These are phyloP conservation scores for Volvox reticuliferus DNA, from an alignment of 139 green algal genomes.

Conservation along the genomic window DNA sequence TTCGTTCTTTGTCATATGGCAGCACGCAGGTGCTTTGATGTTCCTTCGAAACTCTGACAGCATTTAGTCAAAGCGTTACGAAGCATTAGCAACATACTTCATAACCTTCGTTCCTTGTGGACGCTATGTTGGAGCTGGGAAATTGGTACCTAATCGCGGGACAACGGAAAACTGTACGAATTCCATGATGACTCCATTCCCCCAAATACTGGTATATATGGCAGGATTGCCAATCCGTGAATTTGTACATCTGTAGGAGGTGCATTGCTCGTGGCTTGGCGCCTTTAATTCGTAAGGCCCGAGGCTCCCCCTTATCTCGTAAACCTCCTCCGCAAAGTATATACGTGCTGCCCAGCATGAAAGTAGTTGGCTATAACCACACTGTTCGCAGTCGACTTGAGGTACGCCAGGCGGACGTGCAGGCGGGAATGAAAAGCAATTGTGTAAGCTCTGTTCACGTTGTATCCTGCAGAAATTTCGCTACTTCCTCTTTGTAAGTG, in stretches of 20 bases:
- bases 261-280: neutral
- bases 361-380: slow-evolving; percentile 1
- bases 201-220: no score
- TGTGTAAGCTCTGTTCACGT: neutral
- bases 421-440: no score
- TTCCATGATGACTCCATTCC: no score
- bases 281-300: slow-evolving; percentile 29
- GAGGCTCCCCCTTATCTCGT: neutral
- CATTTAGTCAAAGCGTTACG: no score
- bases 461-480: slow-evolving; percentile 77
- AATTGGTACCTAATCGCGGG: neutral
- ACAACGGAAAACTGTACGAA: no score
- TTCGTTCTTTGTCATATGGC: neutral
- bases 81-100: no score
- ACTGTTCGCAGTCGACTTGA: neutral
- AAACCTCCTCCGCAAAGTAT: neutral
- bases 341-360: neutral
- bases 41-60: neutral
- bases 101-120: no score
- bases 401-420: neutral
- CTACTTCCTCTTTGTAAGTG: slow-evolving; percentile 77
- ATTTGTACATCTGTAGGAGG: no score
- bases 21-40: slow-evolving; percentile 7
- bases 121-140: neutral
- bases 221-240: no score